Evolutionary conservation across 192 early-diverging fungal species (phyloP), one percentile per base, ranked within the genome.

Genomic region (Linderina pennispora): DNA sequence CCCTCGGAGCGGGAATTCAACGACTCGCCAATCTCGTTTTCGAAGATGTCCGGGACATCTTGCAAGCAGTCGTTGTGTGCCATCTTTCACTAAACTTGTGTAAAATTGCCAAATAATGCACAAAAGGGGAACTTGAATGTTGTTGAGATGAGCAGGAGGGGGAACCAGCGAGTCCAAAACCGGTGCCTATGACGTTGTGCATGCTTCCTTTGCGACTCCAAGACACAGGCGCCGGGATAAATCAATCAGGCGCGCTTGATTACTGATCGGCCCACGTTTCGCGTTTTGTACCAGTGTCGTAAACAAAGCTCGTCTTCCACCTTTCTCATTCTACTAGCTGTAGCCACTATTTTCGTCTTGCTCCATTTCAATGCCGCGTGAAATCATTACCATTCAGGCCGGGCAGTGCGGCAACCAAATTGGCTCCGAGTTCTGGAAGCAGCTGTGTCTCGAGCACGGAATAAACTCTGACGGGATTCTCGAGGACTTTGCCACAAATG

Each of bases 391-490:
- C 3, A 76, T 98, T 23, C 92, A 96, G 75, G 82, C 89, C 14
- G 95, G 95, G 9, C 95, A 98, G 73, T 98, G 95, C 62, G 95
- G 95, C 43, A 98, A 98, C 65, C 95, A 98, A 57, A 92, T 98
- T 58, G 94, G 94, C 40, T 80, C 79, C 60, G 88, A 94, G 79
- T 98, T 98, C 68, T 98, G 95, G 95, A 65, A 63, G 8, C 85
- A 84, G 57, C 80, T 98, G 33, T 98, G 92, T 67, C 77, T 80
- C 19, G 93, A 98, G 59, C 95, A 98, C 60, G 95, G 93, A 17
- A 98, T 98, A 40, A 83, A 84, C 55, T 80, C 80, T n/a, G 91
- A 92, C 55, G 95, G 95, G 6, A 94, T 83, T 18, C 76, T 98
- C 23, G 87, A 94, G 58, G 88, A 93, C 43, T 90, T 83, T 76